These are phyloP conservation scores for Apiotrichum gamsii DNA, from an alignment of 1,284 basidiomycete genomes.

Conservation along the genomic window DNA sequence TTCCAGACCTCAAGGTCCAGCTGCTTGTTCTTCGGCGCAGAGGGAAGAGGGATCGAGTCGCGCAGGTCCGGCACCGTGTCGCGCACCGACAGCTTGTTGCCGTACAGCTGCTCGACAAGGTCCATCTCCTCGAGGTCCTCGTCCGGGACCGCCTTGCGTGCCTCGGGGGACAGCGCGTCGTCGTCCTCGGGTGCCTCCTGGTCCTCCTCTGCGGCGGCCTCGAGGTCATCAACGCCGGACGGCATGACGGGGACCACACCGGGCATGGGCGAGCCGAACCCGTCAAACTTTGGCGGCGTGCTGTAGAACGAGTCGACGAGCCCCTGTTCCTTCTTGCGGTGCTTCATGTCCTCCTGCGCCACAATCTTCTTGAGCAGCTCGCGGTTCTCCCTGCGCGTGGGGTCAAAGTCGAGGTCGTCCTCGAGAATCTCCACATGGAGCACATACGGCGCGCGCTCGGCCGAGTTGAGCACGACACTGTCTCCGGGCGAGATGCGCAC, in stretches of 20 bases:
- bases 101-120: constrained; percentile 87
- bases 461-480: constrained; percentile 96
- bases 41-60: constrained; percentile 70
- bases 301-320: neutral
- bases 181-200: neutral
- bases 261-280: constrained; percentile 28
- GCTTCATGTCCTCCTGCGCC: constrained; percentile 57
- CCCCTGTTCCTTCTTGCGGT: constrained; percentile 35
- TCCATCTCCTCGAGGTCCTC: constrained; percentile 80
- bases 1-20: constrained; percentile 75
- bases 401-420: constrained; percentile 91
- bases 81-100: constrained; percentile 64
- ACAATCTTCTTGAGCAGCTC: constrained; percentile 80
- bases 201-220: constrained; percentile 4
- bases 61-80: constrained; percentile 66
- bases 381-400: constrained; percentile 72
- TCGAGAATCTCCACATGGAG: constrained; percentile 87
- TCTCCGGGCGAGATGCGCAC: constrained; percentile 97
- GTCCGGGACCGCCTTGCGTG: constrained; percentile 17
- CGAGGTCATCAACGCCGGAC: neutral
- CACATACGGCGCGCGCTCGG: constrained; percentile 90
- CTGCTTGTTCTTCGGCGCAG: constrained; percentile 79
- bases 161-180: neutral
- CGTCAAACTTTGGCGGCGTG: constrained; percentile 7
- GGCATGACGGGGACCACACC: constrained; percentile 4